Base-by-base conservation (phyloP, 495 filamentous ascomycete species). In the Talaromyces thailandensis region DNA sequence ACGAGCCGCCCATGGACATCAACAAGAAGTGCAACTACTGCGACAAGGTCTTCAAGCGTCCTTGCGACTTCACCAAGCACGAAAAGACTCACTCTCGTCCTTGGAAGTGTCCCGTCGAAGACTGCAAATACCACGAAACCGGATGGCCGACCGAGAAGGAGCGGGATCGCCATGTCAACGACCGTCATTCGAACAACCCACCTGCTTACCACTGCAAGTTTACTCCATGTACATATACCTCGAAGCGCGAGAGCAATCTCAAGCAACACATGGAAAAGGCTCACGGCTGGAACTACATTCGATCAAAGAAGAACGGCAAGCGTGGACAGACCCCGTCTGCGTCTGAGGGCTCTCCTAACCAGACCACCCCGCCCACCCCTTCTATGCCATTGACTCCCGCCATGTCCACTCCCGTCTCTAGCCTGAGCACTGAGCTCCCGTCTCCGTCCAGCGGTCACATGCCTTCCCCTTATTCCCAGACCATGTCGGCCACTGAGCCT, bases 251-350 rank as follows among this genome's bases (percentile, higher is more conserved):
- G 77, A 94, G 89, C 72, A 98, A 98, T 75, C 96, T 92, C 84
- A 98, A 98, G 74, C 94, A 98, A 74, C 94, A 98, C 75, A 98
- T 98, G 94, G 94, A 98, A 78, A 98, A 98, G 73, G 87, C 92
- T 0, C 94, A 98, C 68, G 86, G 86, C 50, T 98, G 91, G 86
- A 79, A 80, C 4, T 98, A 98, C 65, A 84, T 90, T 64, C 88
- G 94, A 40, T 91, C 91, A 56, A 96, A 96, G 82, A 91, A 88
- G 75, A 96, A 96, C 66, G 87, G 86, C 48, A 85, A 88, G 67
- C 83, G 81, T 70, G 70, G 74, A 29, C 69, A 69, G 37, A 80
- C 80, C 56, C 68, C 66, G 25, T 73, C 64, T 4, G 56, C 62
- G 21, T 55, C 53, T 35, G 40, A 28, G 25, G 16, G 23, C 37